Percentiles rank a stretch among this genome's conserved stretches.
Conservation (phyloP, 2,329 filamentous ascomycete species). For the Arachnomyces sp. region DNA sequence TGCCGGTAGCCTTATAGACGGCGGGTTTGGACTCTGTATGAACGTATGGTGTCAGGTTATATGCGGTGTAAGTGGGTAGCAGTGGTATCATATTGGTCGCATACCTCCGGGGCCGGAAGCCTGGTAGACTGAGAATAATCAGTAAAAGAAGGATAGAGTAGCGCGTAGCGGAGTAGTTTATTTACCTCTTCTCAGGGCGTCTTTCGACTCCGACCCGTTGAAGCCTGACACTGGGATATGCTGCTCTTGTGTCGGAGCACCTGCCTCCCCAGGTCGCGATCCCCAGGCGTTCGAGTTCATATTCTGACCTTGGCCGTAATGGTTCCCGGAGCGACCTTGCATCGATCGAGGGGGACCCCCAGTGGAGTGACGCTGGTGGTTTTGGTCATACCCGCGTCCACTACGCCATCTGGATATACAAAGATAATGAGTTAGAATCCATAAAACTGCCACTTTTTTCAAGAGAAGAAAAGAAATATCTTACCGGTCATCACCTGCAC, state of each 20-base stretch:
- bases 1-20: conserved; percentile 32
- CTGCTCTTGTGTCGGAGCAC: conserved; percentile 25
- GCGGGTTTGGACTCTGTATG: conserved; percentile 24
- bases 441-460: neutral
- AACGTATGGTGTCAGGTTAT: neutral
- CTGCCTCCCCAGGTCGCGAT: conserved; percentile 17
- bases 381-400: conserved; percentile 27
- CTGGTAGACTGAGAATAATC: conserved; percentile 12
- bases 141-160: conserved; percentile 1
- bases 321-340: conserved; percentile 21
- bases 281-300: conserved; percentile 22
- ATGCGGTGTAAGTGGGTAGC: neutral
- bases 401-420: conserved; percentile 29
- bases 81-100: neutral
- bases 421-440: neutral
- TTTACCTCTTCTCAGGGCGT: conserved; percentile 33
- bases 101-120: conserved; percentile 24
- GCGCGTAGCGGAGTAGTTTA: neutral
- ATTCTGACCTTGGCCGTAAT: conserved; percentile 23
- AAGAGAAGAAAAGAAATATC: conserved; percentile 4
- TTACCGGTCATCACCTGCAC: conserved; percentile 29
- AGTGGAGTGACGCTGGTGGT: conserved; percentile 30
- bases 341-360: conserved; percentile 18
- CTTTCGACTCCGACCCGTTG: conserved; percentile 36
- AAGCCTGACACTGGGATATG: conserved; percentile 37